phyloP scores from a whole-genome alignment of 306 rosid genomes.

The Pachyrhizus erosus region DNA sequence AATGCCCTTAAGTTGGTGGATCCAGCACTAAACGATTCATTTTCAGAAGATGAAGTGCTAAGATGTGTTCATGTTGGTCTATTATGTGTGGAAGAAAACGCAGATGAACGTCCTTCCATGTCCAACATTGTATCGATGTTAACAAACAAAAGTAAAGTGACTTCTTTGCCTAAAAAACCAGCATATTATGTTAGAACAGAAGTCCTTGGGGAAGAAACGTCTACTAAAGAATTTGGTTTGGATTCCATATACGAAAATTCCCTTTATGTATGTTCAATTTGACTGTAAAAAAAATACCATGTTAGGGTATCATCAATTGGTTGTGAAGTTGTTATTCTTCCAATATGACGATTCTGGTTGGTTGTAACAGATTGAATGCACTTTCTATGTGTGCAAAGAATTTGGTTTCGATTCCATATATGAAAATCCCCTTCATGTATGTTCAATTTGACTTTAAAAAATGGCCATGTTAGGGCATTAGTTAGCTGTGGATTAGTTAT shows the following conservation, averaged over 20 bases:
- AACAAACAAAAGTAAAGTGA: constrained; percentile 21
- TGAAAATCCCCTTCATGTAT: background rate
- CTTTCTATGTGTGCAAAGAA: background rate
- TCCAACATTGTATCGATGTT: constrained; percentile 28
- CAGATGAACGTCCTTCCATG: constrained; percentile 40
- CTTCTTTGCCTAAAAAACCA: constrained; percentile 29
- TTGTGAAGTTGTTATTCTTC: background rate
- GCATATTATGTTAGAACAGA: constrained; percentile 34
- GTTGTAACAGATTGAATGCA: no score
- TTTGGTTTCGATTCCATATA: background rate
- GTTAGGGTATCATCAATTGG: background rate
- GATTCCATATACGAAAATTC: background rate
- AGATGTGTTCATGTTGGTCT: constrained; percentile 45
- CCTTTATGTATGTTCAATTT: background rate
- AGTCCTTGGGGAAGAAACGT: constrained; percentile 9
- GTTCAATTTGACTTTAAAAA: background rate
- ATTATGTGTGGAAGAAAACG: constrained; percentile 38
- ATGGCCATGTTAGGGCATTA: background rate
- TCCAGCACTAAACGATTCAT: constrained; percentile 1
- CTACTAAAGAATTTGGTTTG: background rate
- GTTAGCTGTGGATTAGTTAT: background rate
- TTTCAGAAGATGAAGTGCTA: constrained; percentile 7
- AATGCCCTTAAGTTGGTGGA: constrained; percentile 24
- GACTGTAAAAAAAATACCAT: background rate
- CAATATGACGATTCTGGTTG: background rate